Base-by-base conservation (phyloP, 2,329 filamentous ascomycete species). In the Hymenoscyphus albidus region DNA sequence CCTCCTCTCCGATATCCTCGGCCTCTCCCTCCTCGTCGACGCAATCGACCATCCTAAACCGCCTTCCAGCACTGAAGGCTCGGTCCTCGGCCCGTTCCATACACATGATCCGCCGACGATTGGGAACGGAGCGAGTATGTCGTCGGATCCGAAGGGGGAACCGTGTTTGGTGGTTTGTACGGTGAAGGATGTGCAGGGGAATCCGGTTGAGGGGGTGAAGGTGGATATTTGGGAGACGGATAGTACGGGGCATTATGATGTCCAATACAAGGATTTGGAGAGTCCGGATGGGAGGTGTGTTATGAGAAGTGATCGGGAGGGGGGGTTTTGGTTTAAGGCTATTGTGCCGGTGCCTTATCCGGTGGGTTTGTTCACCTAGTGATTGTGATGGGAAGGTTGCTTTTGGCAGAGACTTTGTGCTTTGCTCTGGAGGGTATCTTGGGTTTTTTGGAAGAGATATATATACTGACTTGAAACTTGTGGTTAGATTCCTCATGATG, bases 181-280 rank as follows among this genome's bases (percentile, higher is more conserved):
- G 0, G 79, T 94, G 64, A 85, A 83, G 67, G 88, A 92, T 74
- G 85, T 84, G 0, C 51, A 77, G 0, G 90, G 89, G 0, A 80
- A 79, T 1, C 87, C 91, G 0, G 80, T 95, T 38, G 67, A 78
- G 1, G 85, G 80, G 58, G 90, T 88, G 38, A 91, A 88, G 74
- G 83, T 94, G 67, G 91, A 95, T 76, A 88, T 95, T 69, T 95
- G 91, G 91, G 91, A 94, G 78, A 92, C 91, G 9, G 91, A 94
- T 75, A 88, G 84, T 65, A 85, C 85, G n/a, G 91, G 91, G 10
- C 86, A 88, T 72, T 95, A 95, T 74, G 91, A 95, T 74, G 90
- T 94, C 66, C 91, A 95, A 77, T 88, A 92, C 74, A 80, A 84
- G 0, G 84, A 85, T 54, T 80, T 87, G 3, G 77, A 82, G 7